Evolutionary conservation across 371 early-diverging fungal species (phyloP), one percentile per base, ranked within the genome.

Genomic region (Mucor ambiguus): DNA sequence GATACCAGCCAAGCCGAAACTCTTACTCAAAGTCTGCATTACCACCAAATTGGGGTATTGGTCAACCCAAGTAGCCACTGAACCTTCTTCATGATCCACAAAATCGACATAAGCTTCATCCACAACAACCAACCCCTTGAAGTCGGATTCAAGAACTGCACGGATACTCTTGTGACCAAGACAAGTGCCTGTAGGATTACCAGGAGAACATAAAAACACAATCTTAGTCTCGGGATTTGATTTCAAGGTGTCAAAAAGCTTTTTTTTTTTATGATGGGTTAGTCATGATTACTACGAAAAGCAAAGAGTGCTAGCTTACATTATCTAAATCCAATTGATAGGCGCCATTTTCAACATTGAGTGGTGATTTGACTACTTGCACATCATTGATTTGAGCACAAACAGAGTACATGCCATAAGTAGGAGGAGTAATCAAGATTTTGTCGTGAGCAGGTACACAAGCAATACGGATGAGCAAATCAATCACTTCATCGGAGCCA

Each of bases 21-120:
- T 89, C 85, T 99, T 99, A 77, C 94, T 93, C 69, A 98, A 83
- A 8, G 99, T 99, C 78, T 98, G 98, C 87, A 90, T 92, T 38
- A 99, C 97, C 54, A 99, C 82, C 67, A 99, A 78, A 70, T 97
- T 97, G 32, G 95, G 95, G 68, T 97, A 97, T 37, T 89, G 73
- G 8, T 76, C 71, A 30, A 92, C 89, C 92, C 95, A 93, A 37
- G 75, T 64, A 2, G 92, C 93, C 5, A 91, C 89, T n/a, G 90
- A 87, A 26, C 78, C 91, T 68, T 85, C 89, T 59, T 80, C 78
- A 9, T 70, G 68, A 26, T 86, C 86, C 29, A 89, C 89, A 79
- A 99, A 99, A 78, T 99, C 99, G 18, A 98, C 90, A 77, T 99
- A 99, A 2, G 99, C 99, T 81, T 99, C 99, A 81, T 99, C 99